Evolutionary conservation across 148 eudicot genomes (phyloP).

Genomic region (Persicaria maculosa): DNA sequence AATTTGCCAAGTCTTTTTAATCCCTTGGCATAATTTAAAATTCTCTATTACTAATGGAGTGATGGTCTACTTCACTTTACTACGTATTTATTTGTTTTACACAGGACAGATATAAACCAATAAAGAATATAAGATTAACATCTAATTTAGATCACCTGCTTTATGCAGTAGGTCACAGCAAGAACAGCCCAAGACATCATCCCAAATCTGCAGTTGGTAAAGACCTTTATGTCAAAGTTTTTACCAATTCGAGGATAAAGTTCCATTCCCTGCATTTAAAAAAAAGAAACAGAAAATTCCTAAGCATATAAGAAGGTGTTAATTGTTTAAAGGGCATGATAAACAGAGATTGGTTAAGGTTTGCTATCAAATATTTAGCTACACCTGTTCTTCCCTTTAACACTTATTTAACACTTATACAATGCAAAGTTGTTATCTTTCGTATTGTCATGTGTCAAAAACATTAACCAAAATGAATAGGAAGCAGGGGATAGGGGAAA

Average conservation of each 20-base stretch:
- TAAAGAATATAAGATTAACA: not conserved
- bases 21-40: not conserved
- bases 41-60: not conserved
- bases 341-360: not conserved
- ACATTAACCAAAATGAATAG: not conserved
- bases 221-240: constrained; percentile 84
- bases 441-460: not conserved
- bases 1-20: not conserved
- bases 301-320: not conserved
- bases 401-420: not conserved
- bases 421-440: not conserved
- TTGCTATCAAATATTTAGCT: not conserved
- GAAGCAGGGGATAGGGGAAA: not conserved
- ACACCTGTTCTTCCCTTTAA: not conserved
- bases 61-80: not conserved
- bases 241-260: constrained; percentile 92
- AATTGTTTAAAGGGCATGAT: not conserved
- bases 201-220: constrained; percentile 96
- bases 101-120: not conserved
- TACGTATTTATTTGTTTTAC: not conserved
- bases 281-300: constrained; percentile 10
- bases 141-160: constrained; percentile 49
- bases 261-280: constrained; percentile 79
- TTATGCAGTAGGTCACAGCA: constrained; percentile 88
- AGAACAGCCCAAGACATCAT: constrained; percentile 99